Base-by-base conservation (phyloP, 306 rosid genomes). In the Fragaria ananassa region DNA sequence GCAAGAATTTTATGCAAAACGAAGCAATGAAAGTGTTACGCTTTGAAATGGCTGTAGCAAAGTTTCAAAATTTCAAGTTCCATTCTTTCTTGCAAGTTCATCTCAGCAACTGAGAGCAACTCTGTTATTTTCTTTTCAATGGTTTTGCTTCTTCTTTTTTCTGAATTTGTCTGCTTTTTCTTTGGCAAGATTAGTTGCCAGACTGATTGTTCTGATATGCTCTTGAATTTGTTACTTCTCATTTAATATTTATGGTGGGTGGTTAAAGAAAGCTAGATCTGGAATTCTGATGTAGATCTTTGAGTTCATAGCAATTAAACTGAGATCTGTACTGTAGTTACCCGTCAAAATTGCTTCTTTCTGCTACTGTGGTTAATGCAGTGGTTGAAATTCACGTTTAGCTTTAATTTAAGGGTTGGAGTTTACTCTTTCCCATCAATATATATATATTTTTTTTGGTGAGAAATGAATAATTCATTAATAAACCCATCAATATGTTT, bases 201-300 rank as follows among this genome's bases (percentile, higher is more conserved):
- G 15, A n/a, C 4, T 54, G 61, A 23, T 8, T 54, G 27, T 2
- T 54, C 61, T 54, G 10, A 23, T 19, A 54, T 8, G 61, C 27
- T 19, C 61, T 54, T 19, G 61, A 54, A 54, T 57, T 23, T 74
- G 56, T 8, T 13, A 23, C 1, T 7, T 72, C 14, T 56, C 21
- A 18, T 57, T 25, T 4, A 19, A 10, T 57, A 27, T 25, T 25
- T 58, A 15, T 56, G 4, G 63, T 18, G 37, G 5, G 44, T 51
- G 2, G 69, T 39, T 79, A 21, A 37, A 25, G 71, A 21, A 37
- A 25, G 71, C 77, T 74, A 77, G 87, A 84, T 84, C 87, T 77
- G 80, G 23, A 25, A 65, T 63, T 77, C 75, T 77, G 80, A 29
- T 54, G 70, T 63, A 54, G 77, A 60, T 60, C 64, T 45, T n/a